Percentiles rank a stretch among this genome's conserved stretches.
Evolutionary conservation across 331 rosid genomes (phyloP).

Genomic region (Malus hybrid): DNA sequence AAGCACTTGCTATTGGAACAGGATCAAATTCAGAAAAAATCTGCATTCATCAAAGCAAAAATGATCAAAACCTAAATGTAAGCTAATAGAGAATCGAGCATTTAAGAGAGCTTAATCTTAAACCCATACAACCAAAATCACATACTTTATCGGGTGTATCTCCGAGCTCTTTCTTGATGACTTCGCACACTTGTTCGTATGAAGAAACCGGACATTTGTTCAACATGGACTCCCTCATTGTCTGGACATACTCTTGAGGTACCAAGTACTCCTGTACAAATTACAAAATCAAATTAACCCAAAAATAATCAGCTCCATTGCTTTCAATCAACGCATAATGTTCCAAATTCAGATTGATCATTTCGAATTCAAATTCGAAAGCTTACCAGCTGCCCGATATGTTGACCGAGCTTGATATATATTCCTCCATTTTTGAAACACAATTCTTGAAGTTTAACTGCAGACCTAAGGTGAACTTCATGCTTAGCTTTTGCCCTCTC

Average conservation of each 20-base stretch:
- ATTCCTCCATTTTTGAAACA: conserved; percentile 93
- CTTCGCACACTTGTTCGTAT: conserved; percentile 71
- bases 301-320: background rate
- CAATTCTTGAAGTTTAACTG: conserved; percentile 67
- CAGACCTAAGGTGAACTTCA: conserved; percentile 89
- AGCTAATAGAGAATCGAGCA: background rate
- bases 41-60: conserved; percentile 35
- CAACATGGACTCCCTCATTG: conserved; percentile 88
- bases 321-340: background rate
- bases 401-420: conserved; percentile 98
- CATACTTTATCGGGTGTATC: conserved; percentile 76
- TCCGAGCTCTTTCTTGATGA: conserved; percentile 79
- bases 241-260: conserved; percentile 75
- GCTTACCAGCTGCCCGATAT: conserved; percentile 84
- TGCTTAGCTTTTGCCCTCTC: conserved; percentile 59
- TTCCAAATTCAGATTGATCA: background rate
- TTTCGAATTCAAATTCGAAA: background rate
- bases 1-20: conserved; percentile 88
- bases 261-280: conserved; percentile 73
- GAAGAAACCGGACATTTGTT: conserved; percentile 95
- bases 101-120: background rate
- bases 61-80: conserved; percentile 2
- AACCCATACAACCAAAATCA: background rate
- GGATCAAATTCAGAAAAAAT: conserved; percentile 80
- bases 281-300: conserved; percentile 1